phyloP scores from a whole-genome alignment of 2,329 filamentous ascomycete genomes.

The Xylariaceae sp. region DNA sequence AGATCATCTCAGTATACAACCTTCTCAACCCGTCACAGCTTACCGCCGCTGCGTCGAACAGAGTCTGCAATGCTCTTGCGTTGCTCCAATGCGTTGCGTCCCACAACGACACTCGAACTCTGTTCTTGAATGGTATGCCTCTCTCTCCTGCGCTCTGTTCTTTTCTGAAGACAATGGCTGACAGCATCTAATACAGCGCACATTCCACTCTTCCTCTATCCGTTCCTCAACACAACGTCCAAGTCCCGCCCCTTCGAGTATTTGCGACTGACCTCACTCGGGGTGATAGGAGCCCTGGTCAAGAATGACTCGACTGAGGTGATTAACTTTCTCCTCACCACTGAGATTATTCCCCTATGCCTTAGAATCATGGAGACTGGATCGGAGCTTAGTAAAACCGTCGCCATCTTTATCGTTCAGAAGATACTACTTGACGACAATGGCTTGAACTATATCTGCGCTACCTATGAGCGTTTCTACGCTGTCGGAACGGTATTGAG shows the following conservation, averaged over 20 bases:
- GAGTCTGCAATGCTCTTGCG: conserved; percentile 94
- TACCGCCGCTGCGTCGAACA: conserved; percentile 93
- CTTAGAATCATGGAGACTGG: conserved; percentile 99
- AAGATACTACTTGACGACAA: conserved; percentile 97
- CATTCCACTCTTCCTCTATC: conserved; percentile 95
- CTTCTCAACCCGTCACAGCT: conserved; percentile 94
- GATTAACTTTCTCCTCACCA: conserved; percentile 97
- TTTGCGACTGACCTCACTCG: conserved; percentile 87
- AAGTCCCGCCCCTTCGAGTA: conserved; percentile 98
- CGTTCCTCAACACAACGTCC: conserved; percentile 96
- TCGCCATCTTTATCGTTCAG: conserved; percentile 98
- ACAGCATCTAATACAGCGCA: conserved; percentile 59
- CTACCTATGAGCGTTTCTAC: conserved; percentile 97
- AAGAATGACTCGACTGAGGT: conserved; percentile 99
- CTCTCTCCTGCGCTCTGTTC: neutral
- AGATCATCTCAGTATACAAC: conserved; percentile 98
- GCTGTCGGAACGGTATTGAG: conserved; percentile 94
- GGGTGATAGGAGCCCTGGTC: conserved; percentile 92
- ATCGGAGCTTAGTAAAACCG: conserved; percentile 96
- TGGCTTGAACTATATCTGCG: conserved; percentile 95
- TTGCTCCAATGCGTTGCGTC: conserved; percentile 95
- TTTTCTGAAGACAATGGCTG: conserved; percentile 1
- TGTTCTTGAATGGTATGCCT: conserved; percentile 79
- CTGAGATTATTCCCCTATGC: conserved; percentile 96
- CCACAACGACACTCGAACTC: conserved; percentile 88